Conservation (phyloP, 2,329 filamentous ascomycete genomes). For the Ascochyta clinopodiicola region DNA sequence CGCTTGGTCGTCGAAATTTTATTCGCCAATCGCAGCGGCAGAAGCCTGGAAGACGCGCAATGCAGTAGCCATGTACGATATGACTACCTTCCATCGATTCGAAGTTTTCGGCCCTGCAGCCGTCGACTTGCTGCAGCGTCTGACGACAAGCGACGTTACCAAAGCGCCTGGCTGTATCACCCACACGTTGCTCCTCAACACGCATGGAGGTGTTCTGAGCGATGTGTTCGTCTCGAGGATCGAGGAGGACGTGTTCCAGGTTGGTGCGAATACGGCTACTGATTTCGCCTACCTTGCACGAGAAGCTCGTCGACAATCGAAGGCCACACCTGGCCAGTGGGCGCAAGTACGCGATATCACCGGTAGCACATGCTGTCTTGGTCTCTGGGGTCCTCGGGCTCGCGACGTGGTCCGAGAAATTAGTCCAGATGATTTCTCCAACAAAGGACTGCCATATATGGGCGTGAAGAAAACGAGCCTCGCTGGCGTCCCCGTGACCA, state of each 20-base stretch:
- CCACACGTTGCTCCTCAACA: constrained; percentile 64
- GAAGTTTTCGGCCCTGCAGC: constrained; percentile 66
- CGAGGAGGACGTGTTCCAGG: constrained; percentile 58
- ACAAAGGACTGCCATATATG: constrained; percentile 58
- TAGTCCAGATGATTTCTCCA: constrained; percentile 56
- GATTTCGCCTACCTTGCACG: constrained; percentile 62
- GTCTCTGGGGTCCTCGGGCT: constrained; percentile 67
- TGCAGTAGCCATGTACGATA: constrained; percentile 67
- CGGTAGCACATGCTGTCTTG: constrained; percentile 65
- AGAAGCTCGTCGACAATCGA: constrained; percentile 59
- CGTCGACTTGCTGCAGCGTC: constrained; percentile 59
- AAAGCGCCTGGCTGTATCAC: constrained; percentile 59
- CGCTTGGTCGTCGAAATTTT: constrained; percentile 63
- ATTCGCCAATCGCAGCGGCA: constrained; percentile 65
- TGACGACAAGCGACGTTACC: constrained; percentile 60
- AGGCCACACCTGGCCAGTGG: constrained; percentile 50
- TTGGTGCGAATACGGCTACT: constrained; percentile 63
- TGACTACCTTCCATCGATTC: constrained; percentile 66
- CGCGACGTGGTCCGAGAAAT: constrained; percentile 58
- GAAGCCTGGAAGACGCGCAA: constrained; percentile 72
- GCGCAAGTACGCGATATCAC: constrained; percentile 66
- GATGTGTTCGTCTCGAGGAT: constrained; percentile 65
- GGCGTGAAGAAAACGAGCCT: constrained; percentile 58
- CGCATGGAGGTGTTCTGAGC: constrained; percentile 60
- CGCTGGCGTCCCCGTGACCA: constrained; percentile 63